Percentiles rank a stretch among this genome's conserved stretches.
Conservation (phyloP, 257 asterid genomes). For the Avicennia marina region DNA sequence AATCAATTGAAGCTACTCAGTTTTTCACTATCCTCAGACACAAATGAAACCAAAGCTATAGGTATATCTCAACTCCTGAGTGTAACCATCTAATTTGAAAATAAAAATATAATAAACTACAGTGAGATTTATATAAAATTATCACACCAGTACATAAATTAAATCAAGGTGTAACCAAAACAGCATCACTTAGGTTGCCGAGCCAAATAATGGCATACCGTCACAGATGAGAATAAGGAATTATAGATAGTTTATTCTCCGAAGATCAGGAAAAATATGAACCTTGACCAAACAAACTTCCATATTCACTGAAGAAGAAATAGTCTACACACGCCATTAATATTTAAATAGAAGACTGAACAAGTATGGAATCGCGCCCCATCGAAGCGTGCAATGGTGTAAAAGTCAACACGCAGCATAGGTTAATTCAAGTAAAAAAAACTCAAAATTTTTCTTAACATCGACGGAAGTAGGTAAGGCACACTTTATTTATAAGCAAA, state of each 20-base stretch:
- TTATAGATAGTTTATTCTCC: not conserved
- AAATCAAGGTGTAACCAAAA: not conserved
- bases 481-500: slow-evolving; percentile 23
- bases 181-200: not conserved
- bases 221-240: not conserved
- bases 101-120: not conserved
- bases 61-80: slow-evolving; percentile 1
- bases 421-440: slow-evolving; percentile 1
- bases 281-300: not conserved
- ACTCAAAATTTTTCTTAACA: slow-evolving; percentile 18
- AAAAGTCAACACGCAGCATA: slow-evolving; percentile 18
- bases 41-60: not conserved
- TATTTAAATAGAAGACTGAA: slow-evolving; percentile 8
- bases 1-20: too few species aligned
- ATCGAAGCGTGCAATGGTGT: slow-evolving; percentile 20
- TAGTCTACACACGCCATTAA: not conserved
- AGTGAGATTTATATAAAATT: not conserved
- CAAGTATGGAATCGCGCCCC: slow-evolving; percentile 17
- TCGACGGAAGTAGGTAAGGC: slow-evolving; percentile 24
- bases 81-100: not conserved
- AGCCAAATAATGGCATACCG: not conserved
- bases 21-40: not conserved
- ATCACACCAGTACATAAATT: not conserved
- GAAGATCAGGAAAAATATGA: not conserved
- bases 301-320: not conserved